Base-by-base conservation (phyloP, 345 rosid species). In the Triadica sebifera region DNA sequence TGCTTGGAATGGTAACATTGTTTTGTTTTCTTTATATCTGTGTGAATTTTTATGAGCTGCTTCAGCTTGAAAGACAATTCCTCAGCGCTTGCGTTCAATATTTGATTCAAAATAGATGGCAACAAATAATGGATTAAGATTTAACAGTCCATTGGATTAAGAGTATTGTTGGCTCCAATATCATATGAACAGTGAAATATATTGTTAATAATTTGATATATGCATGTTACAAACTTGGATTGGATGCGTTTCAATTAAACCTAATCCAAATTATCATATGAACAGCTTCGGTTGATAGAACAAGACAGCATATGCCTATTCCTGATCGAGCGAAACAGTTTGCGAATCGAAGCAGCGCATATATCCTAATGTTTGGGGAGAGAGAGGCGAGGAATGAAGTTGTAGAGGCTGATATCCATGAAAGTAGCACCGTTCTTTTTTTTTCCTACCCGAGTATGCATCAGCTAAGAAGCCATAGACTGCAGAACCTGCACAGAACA, bases 311-410 rank as follows among this genome's bases (percentile, higher is more conserved):
- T 9, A 90, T 87, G 0, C 91, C 90, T 38, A 88, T 83, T 6
- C 98, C 93, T 0, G 94, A 87, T 45, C 89, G 77, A 4, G 78
- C 68, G 37, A 93, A 86, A 0, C 96, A 93, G 7, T 84, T 90
- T 4, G 87, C 79, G 1, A 86, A 88, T n/a, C 98, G 89, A 39
- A 89, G 82, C 68, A 90, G 77, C 4, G 89, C 79, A 43, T 89
- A 90, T 8, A 85, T 78, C 97, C 94, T 89, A 25, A 90, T 74
- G 72, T 88, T 87, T 57, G 94, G 94, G 0, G 94, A 88, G 47
- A 93, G 78, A 17, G 96, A 91, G 12, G 94, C 86, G 13, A 88
- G 80, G 38, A 89, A 83, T 58, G 87, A 82, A 4, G 94, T 86
- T 4, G 74, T 69, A 0, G 90, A 87, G 8, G 92, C 81, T 62